Percentiles rank a stretch among this genome's conserved stretches.
These are phyloP conservation scores for Curvularia spicifera DNA, from an alignment of 2,329 filamentous ascomycete genomes.

Conservation along the genomic window DNA sequence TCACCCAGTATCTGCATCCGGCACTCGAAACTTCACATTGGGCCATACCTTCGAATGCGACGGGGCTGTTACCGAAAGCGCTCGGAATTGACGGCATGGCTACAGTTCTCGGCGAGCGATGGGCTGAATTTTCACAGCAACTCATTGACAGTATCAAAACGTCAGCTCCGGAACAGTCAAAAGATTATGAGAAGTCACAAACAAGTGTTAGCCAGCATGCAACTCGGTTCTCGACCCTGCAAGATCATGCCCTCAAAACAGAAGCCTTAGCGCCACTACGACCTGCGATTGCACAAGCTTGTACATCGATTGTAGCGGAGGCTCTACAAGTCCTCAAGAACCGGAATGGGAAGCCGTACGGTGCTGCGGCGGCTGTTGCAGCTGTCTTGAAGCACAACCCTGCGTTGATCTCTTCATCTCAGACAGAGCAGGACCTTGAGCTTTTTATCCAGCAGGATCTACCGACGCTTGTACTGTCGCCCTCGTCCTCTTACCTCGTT, in stretches of 20 bases:
- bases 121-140: slow-evolving; percentile 65
- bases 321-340: slow-evolving; percentile 59
- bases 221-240: slow-evolving; percentile 67
- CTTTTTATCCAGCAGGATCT: slow-evolving; percentile 63
- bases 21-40: slow-evolving; percentile 56
- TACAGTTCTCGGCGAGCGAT: slow-evolving; percentile 62
- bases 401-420: slow-evolving; percentile 50
- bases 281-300: slow-evolving; percentile 43
- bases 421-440: slow-evolving; percentile 52
- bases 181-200: slow-evolving; percentile 76
- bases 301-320: slow-evolving; percentile 54
- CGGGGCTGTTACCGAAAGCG: slow-evolving; percentile 50
- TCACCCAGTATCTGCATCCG: slow-evolving; percentile 61
- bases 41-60: slow-evolving; percentile 55
- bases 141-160: slow-evolving; percentile 72
- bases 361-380: slow-evolving; percentile 66
- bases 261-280: slow-evolving; percentile 16
- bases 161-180: slow-evolving; percentile 82
- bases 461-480: slow-evolving; percentile 67
- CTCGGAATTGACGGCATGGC: slow-evolving; percentile 54
- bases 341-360: slow-evolving; percentile 70
- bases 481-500: slow-evolving; percentile 71
- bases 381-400: slow-evolving; percentile 56
- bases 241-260: slow-evolving; percentile 26
- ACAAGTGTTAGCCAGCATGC: slow-evolving; percentile 69